phyloP scores from a whole-genome alignment of 306 rosid genomes.

The Citrullus amarus region DNA sequence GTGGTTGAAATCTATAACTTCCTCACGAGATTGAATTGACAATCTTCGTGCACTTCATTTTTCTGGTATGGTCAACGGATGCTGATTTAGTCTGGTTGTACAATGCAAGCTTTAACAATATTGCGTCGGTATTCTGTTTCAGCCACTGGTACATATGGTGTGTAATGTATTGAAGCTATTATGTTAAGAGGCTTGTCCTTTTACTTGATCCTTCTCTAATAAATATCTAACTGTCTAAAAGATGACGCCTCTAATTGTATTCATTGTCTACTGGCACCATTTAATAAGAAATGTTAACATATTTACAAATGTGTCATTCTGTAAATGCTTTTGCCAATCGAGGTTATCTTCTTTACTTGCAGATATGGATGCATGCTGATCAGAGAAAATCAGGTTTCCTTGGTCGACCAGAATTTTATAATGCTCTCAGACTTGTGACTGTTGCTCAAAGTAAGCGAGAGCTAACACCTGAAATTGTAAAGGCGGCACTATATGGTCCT shows the following conservation, averaged over 20 bases:
- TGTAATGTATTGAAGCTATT: background rate
- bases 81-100: background rate
- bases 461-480: conserved; percentile 74
- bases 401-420: conserved; percentile 70
- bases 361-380: conserved; percentile 95
- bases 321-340: conserved; percentile 10
- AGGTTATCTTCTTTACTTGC: conserved; percentile 14
- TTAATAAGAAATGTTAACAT: background rate
- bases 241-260: background rate
- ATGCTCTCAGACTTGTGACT: conserved; percentile 86
- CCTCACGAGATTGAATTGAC: background rate
- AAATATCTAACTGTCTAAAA: background rate
- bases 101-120: background rate
- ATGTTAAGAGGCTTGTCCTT: background rate
- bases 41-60: background rate
- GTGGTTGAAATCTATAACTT: background rate
- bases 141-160: background rate
- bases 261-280: background rate
- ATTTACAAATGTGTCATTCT: background rate
- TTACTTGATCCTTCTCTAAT: background rate
- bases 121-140: background rate
- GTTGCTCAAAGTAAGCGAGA: conserved; percentile 95
- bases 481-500: conserved; percentile 74
- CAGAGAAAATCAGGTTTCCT: conserved; percentile 82
- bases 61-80: background rate